Conservation (phyloP, 2,329 filamentous ascomycete species). For the Ophiostoma montium region DNA sequence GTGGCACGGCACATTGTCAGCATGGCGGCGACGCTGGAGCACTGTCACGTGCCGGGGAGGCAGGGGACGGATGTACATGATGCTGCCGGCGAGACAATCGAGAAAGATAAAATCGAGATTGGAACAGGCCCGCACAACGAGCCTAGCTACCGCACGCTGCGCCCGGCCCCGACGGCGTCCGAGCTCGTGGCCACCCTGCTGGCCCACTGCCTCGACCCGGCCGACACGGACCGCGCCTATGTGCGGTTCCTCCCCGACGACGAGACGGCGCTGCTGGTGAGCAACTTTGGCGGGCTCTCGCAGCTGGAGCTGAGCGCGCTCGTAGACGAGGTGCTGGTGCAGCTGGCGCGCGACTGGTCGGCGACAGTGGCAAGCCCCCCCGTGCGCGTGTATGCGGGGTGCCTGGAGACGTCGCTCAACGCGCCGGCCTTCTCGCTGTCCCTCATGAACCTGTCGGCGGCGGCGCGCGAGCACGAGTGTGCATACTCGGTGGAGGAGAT, state of each 20-base stretch:
- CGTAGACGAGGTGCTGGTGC: constrained; percentile 36
- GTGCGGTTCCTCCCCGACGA: constrained; percentile 32
- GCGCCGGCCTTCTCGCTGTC: constrained; percentile 58
- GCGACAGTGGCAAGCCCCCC: constrained; percentile 27
- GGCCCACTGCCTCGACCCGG: constrained; percentile 43
- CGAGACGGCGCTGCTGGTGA: constrained; percentile 38
- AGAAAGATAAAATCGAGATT: too few relatives aligned
- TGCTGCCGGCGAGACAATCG: constrained; percentile 30
- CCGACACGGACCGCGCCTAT: constrained; percentile 34
- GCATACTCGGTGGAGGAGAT: constrained; percentile 37
- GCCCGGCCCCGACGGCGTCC: constrained; percentile 33
- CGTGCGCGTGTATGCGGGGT: constrained; percentile 44
- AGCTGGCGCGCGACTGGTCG: constrained; percentile 31
- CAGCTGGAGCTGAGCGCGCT: constrained; percentile 42
- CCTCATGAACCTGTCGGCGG: constrained; percentile 42
- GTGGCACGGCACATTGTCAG: constrained; percentile 39
- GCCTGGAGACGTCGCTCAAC: constrained; percentile 58
- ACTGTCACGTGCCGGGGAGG: constrained; percentile 44
- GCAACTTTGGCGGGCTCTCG: constrained; percentile 46
- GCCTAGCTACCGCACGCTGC: constrained; percentile 43
- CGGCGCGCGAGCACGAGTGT: constrained; percentile 26
- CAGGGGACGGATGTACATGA: constrained; percentile 30
- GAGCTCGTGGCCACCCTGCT: constrained; percentile 44
- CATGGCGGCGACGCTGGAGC: constrained; percentile 43
- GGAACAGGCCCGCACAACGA: constrained; percentile 56